phyloP scores from a whole-genome alignment of 257 asterid species.

The Primulina huaijiensis region DNA sequence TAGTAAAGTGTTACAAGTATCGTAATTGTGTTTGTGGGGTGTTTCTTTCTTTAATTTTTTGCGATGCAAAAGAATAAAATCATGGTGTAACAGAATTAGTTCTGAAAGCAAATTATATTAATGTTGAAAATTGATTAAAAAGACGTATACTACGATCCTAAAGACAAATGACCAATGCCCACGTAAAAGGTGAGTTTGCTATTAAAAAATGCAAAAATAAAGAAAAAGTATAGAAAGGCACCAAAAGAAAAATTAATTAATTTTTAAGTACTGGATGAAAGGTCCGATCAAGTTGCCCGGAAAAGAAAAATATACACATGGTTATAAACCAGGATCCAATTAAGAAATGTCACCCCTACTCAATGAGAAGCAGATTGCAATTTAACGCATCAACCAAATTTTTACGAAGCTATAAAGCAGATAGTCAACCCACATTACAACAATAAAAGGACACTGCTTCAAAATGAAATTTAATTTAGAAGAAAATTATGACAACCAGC shows the following conservation, averaged over 20 bases:
- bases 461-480: too few relatives aligned
- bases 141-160: neutral
- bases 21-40: neutral
- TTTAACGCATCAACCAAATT: neutral
- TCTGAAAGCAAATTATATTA: neutral
- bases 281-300: neutral
- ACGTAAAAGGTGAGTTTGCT: neutral
- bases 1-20: neutral
- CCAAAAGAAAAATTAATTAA: neutral
- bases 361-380: neutral
- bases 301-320: neutral
- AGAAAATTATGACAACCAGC: too few relatives aligned
- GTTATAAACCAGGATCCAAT: neutral
- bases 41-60: neutral
- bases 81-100: neutral
- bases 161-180: neutral
- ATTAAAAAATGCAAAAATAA: neutral
- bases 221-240: too few relatives aligned
- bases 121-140: neutral
- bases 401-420: neutral
- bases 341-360: neutral
- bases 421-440: too few relatives aligned
- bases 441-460: too few relatives aligned
- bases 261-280: neutral
- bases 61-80: neutral